Base-by-base conservation (phyloP, 2,329 filamentous ascomycete species). In the Pestalotiopsis sp. region DNA sequence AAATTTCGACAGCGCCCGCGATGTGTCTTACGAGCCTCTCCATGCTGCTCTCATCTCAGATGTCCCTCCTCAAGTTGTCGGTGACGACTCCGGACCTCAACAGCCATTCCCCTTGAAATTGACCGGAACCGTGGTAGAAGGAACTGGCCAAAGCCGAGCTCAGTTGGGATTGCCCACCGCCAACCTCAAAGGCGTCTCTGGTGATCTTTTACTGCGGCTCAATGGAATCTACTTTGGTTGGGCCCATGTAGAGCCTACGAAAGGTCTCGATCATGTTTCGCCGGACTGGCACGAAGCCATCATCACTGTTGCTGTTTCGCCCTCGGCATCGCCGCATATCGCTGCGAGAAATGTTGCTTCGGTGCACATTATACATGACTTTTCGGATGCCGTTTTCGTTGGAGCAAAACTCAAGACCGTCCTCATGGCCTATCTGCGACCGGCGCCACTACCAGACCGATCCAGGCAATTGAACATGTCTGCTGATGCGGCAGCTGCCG, bases 191-290 rank as follows among this genome's bases (percentile, higher is more conserved):
- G 83, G 82, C 11, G 80, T 91, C 0, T 81, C 87, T 0, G 85
- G 86, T 31, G 82, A 87, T 41, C 76, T 91, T 56, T 80, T 83
- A 25, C 79, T 86, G 70, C 84, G 86, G 3, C 81, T 92, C 64
- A 79, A 82, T 13, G 91, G 91, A 0, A 84, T 90, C 6, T 93
- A 90, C 73, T 88, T 91, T 52, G 90, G 88, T 3, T 93, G 91
- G 90, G 86, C 85, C 0, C 79, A 84, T 0, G 73, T 88, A 2
- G 70, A 83, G 1, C 78, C 81, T 0, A 75, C 76, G 0, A 77
- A 79, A 25, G 75, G 73, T 0, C 70, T 75, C 2, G 79, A 81
- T 3, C 75, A 76, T 3, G 64, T 81, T 2, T 77, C 81, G 0
- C 69, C 77, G 3, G 80, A 83, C 39, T 93, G 91, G 91, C 82